Evolutionary conservation across 2,329 filamentous ascomycete species (phyloP), one percentile per base, ranked within the genome.

Genomic region (Hirsutella thompsonii): DNA sequence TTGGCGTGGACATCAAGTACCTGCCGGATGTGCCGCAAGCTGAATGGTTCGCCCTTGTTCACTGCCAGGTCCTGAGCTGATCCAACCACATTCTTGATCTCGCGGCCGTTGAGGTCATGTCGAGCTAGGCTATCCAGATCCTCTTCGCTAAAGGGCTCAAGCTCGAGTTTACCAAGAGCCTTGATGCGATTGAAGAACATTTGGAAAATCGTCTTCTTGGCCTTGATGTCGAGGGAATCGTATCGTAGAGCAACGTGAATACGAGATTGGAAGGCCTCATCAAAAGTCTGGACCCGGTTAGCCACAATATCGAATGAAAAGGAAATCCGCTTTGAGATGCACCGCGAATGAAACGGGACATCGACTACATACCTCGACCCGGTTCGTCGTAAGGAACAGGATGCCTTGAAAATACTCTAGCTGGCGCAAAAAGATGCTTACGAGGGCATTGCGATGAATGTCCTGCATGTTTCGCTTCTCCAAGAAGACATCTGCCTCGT

Each of bases 331-430:
- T 26, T 26, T 26, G 14, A 4, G 14, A 16, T 16, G 8, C 3
- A 3, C 32, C 3, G 16, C 14, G 14, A 18, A 33, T 13, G 8
- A 8, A 16, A 16, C 2, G 10, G 29, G 18, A 13, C 16, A 16
- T 18, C 8, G 23, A 21, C 21, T 21, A 57, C 59, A 39, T 54
- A 70, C 69, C 64, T 83, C 76, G 1, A 93, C 85, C 2, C 87
- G 77, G 56, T 94, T 94, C 2, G 88, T 94, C 0, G 88, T 94
- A 20, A 94, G 62, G 65, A 94, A 93, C 4, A 94, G 60, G 40
- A 94, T 93, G 3, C 88, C 88, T 55, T 93, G 84, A 63, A 93
- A 94, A 58, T 94, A 94, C 60, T 95, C 89, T 0, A 94, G 69
- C 42, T 90, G 70, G 0, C 87, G 79, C 2, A 94, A 66, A 67